phyloP scores from a whole-genome alignment of 2,329 filamentous ascomycete species.

The Aspergillus quadricinctus region DNA sequence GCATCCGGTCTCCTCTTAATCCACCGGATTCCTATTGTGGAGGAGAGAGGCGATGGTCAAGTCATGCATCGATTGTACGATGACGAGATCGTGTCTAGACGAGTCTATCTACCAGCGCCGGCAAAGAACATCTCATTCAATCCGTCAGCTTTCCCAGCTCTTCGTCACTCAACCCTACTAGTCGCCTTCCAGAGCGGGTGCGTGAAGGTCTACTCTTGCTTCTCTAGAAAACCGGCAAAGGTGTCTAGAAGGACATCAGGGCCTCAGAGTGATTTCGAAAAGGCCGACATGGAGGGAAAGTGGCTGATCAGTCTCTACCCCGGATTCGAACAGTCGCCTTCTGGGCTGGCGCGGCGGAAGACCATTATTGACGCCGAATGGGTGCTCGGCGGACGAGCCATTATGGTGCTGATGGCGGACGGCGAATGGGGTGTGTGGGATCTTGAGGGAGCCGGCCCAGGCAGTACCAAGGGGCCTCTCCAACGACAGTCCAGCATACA shows the following conservation, averaged over 20 bases:
- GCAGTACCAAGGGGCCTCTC: slow-evolving; percentile 35
- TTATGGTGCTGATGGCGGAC: slow-evolving; percentile 44
- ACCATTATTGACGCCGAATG: slow-evolving; percentile 43
- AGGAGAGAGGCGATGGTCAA: slow-evolving; percentile 17
- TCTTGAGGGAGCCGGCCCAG: slow-evolving; percentile 43
- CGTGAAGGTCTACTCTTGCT: slow-evolving; percentile 55
- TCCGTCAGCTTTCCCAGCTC: slow-evolving; percentile 48
- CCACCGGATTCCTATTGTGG: slow-evolving; percentile 38
- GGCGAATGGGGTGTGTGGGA: slow-evolving; percentile 50
- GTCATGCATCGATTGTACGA: slow-evolving; percentile 25
- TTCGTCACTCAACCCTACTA: slow-evolving; percentile 52
- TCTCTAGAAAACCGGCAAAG: slow-evolving; percentile 34
- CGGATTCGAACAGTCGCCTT: slow-evolving; percentile 33
- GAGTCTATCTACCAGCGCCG: slow-evolving; percentile 46
- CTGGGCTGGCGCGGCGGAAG: slow-evolving; percentile 34
- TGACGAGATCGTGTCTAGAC: slow-evolving; percentile 42
- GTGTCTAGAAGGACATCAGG: slow-evolving; percentile 24
- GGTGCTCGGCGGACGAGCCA: slow-evolving; percentile 42
- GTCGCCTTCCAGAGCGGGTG: slow-evolving; percentile 52
- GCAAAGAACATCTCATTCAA: slow-evolving; percentile 52
- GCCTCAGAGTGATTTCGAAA: slow-evolving; percentile 29
- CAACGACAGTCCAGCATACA: slow-evolving; percentile 35
- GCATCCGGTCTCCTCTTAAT: slow-evolving; percentile 43
- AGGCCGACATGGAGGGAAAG: slow-evolving; percentile 33
- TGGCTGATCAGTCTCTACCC: slow-evolving; percentile 44